Conservation (phyloP, 2,329 filamentous ascomycete genomes). For the Phialemonium atrogriseum region DNA sequence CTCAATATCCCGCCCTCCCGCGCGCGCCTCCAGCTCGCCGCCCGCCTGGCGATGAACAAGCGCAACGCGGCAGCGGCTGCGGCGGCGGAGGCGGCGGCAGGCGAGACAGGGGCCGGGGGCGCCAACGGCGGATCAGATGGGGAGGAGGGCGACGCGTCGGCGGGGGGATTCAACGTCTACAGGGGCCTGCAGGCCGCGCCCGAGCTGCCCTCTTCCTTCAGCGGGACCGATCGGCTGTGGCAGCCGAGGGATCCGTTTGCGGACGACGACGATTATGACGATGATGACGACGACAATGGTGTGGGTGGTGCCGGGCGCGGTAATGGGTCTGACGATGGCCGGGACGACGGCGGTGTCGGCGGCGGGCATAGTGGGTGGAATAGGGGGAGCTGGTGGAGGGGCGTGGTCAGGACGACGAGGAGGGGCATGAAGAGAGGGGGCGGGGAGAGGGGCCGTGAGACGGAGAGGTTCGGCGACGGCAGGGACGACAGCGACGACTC, state of each 20-base stretch:
- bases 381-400: slow-evolving; percentile 27
- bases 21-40: slow-evolving; percentile 83
- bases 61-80: slow-evolving; percentile 40
- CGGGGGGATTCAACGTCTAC: not conserved
- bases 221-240: slow-evolving; percentile 24
- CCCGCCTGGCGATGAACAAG: slow-evolving; percentile 70
- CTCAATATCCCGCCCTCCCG: slow-evolving; percentile 81
- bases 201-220: not conserved
- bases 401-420: slow-evolving; percentile 17
- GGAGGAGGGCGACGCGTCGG: not conserved
- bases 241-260: slow-evolving; percentile 46
- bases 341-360: slow-evolving; percentile 26
- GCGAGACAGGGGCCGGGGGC: slow-evolving; percentile 28
- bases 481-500: slow-evolving; percentile 25
- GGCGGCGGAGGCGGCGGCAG: slow-evolving; percentile 27
- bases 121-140: slow-evolving; percentile 14
- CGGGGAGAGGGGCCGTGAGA: slow-evolving; percentile 8
- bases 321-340: slow-evolving; percentile 28
- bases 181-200: not conserved
- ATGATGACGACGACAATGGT: slow-evolving; percentile 37
- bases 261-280: slow-evolving; percentile 48
- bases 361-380: slow-evolving; percentile 22
- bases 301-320: slow-evolving; percentile 42
- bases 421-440: slow-evolving; percentile 8
- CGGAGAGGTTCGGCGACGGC: slow-evolving; percentile 25